Evolutionary conservation across 257 asterid genomes (phyloP).

Genomic region (Scutellaria galericulata): DNA sequence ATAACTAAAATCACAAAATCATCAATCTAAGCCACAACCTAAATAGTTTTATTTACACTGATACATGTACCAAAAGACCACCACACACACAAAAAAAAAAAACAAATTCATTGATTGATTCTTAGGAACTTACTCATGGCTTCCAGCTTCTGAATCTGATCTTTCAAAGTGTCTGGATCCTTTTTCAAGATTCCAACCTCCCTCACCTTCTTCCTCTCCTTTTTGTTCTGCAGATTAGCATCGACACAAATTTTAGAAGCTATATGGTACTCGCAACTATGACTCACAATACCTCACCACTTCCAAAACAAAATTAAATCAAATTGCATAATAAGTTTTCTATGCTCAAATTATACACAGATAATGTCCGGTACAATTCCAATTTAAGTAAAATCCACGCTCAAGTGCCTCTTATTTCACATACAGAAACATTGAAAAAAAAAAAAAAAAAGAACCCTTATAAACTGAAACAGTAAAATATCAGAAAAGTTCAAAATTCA

Average conservation of each 20-base stretch:
- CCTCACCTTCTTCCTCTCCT: constrained; percentile 95
- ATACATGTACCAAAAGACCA: constrained; percentile 10
- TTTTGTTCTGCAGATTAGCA: constrained; percentile 68
- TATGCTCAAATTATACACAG: constrained; percentile 3
- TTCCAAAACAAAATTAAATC: not conserved
- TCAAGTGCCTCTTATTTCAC: not conserved
- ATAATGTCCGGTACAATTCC: not conserved
- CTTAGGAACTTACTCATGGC: constrained; percentile 69
- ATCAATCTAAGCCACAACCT: constrained; percentile 23
- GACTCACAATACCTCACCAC: constrained; percentile 6
- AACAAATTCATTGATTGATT: not conserved
- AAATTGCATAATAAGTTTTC: not conserved
- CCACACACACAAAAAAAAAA: constrained; percentile 2
- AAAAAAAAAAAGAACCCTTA: too few species aligned
- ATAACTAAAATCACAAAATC: constrained; percentile 10
- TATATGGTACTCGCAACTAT: constrained; percentile 8
- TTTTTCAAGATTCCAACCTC: constrained; percentile 94
- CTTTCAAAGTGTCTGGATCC: constrained; percentile 82
- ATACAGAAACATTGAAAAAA: not conserved
- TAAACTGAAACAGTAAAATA: not conserved
- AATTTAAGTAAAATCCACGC: constrained; percentile 8
- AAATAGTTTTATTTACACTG: not conserved
- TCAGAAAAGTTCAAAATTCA: not conserved
- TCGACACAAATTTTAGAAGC: constrained; percentile 20
- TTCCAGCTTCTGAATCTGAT: constrained; percentile 86